phyloP scores from a whole-genome alignment of 2,329 filamentous ascomycete species.

The Dichotomopilus funicola region DNA sequence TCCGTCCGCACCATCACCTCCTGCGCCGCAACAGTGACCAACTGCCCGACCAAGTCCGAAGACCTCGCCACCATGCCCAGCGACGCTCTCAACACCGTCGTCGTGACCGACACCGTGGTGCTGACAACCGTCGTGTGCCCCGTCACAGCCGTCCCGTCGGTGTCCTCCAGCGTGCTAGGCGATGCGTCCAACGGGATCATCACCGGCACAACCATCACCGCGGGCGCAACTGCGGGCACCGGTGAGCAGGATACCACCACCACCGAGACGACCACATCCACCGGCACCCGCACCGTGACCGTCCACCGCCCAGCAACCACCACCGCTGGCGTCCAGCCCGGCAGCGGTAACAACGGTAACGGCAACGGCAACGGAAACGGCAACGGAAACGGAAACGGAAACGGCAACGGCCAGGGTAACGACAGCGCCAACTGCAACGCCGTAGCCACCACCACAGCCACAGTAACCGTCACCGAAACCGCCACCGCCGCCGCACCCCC shows the following conservation, averaged over 20 bases:
- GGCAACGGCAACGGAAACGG: constrained; percentile 3
- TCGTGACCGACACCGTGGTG: too few relatives aligned
- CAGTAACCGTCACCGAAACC: constrained; percentile 13
- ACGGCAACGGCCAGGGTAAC: background rate
- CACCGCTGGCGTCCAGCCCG: constrained; percentile 10
- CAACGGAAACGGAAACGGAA: constrained; percentile 3
- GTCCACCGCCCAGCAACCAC: constrained; percentile 15
- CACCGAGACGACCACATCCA: constrained; percentile 24
- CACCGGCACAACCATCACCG: constrained; percentile 21
- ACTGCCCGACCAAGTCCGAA: too few relatives aligned
- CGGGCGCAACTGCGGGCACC: constrained; percentile 1
- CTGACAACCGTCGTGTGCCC: too few relatives aligned
- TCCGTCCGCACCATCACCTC: too few relatives aligned
- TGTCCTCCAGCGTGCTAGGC: too few relatives aligned
- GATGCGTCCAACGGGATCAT: too few relatives aligned
- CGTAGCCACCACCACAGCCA: constrained; percentile 12
- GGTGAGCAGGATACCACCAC: constrained; percentile 19
- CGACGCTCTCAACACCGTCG: too few relatives aligned
- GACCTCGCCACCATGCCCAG: too few relatives aligned
- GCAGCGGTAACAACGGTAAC: constrained; percentile 8
- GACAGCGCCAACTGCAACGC: background rate
- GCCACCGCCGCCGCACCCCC: constrained; percentile 16
- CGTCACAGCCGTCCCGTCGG: too few relatives aligned
- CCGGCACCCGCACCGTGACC: constrained; percentile 25
- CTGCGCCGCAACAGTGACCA: too few relatives aligned